A percentile compares a stretch with the other conserved stretches of the same genome.
phyloP scores from a whole-genome alignment of 2,329 filamentous ascomycete genomes.

The Diaporthe nobilis region DNA sequence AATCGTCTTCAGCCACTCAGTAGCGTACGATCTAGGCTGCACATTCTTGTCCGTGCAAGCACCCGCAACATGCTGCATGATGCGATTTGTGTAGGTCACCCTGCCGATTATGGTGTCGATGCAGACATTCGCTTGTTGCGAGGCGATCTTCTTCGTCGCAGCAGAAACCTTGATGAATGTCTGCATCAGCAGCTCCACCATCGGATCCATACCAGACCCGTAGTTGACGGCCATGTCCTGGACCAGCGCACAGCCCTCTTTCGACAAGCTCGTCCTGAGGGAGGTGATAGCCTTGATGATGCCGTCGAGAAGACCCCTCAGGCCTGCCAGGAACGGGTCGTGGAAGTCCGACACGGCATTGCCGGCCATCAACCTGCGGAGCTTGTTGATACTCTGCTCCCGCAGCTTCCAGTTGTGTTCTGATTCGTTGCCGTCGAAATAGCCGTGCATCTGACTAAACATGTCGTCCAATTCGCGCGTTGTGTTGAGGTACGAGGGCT shows the following conservation, averaged over 20 bases:
- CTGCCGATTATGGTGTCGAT: constrained; percentile 86
- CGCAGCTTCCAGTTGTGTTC: constrained; percentile 93
- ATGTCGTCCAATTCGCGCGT: constrained; percentile 90
- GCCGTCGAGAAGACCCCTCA: constrained; percentile 85
- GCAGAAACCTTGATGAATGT: constrained; percentile 90
- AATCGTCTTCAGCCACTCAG: constrained; percentile 87
- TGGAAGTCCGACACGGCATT: constrained; percentile 86
- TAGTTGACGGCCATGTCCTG: constrained; percentile 86
- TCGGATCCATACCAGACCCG: constrained; percentile 84
- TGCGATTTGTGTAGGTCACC: constrained; percentile 82
- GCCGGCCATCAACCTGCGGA: constrained; percentile 84
- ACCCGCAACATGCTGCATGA: constrained; percentile 87
- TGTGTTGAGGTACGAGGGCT: constrained; percentile 87
- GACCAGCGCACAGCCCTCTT: constrained; percentile 85
- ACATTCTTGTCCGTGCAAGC: constrained; percentile 96
- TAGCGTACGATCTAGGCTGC: constrained; percentile 83
- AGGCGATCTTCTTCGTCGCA: constrained; percentile 92
- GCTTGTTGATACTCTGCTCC: constrained; percentile 83
- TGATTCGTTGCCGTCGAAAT: constrained; percentile 89
- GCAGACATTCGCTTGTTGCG: constrained; percentile 84
- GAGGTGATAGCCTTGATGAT: constrained; percentile 89
- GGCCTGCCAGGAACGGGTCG: constrained; percentile 76
- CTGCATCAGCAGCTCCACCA: constrained; percentile 92
- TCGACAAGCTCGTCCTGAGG: constrained; percentile 89
- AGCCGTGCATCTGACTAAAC: constrained; percentile 82